Percentiles rank a stretch among this genome's conserved stretches.
These are phyloP conservation scores for Termitomyces sp. DNA, from an alignment of 768 basidiomycete genomes.

Conservation along the genomic window DNA sequence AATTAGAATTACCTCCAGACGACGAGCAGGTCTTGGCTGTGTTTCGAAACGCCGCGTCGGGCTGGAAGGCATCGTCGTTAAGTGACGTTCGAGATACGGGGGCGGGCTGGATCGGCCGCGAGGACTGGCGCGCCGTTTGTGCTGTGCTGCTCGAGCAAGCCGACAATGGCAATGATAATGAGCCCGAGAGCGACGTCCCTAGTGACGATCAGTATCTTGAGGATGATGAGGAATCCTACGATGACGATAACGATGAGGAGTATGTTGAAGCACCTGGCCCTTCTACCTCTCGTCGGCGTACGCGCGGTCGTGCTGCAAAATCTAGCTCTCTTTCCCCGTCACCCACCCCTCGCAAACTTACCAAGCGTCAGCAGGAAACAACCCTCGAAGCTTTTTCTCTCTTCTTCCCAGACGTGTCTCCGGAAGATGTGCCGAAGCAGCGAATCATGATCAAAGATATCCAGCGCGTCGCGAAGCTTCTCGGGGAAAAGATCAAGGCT, in stretches of 20 bases:
- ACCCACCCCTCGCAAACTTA: slow-evolving; percentile 26
- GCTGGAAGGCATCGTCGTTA: slow-evolving; percentile 45
- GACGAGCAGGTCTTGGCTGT: slow-evolving; percentile 69
- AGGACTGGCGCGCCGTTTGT: slow-evolving; percentile 81
- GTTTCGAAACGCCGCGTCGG: slow-evolving; percentile 70
- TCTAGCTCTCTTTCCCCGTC: slow-evolving; percentile 5
- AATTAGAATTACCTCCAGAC: slow-evolving; percentile 62
- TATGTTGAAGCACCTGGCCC: slow-evolving; percentile 20
- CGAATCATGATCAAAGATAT: slow-evolving; percentile 66
- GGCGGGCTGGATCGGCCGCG: slow-evolving; percentile 42
- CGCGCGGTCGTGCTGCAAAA: slow-evolving; percentile 5
- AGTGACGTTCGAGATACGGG: slow-evolving; percentile 10
- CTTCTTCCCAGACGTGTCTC: slow-evolving; percentile 60
- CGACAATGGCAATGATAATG: slow-evolving; percentile 17
- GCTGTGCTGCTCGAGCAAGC: slow-evolving; percentile 59
- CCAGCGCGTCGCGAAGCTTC: slow-evolving; percentile 47
- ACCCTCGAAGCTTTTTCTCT: slow-evolving; percentile 60
- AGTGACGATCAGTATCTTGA: slow-evolving; percentile 15
- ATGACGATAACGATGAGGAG: slow-evolving; percentile 24
- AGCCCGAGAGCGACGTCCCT: slow-evolving; percentile 3
- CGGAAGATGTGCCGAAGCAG: slow-evolving; percentile 42
- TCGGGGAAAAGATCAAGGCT: slow-evolving; percentile 67
- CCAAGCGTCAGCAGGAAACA: slow-evolving; percentile 44
- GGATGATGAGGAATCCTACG: slow-evolving; percentile 8
- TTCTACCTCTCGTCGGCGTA: slow-evolving; percentile 16